Evolutionary conservation across 1,139 yeast genomes (phyloP), one percentile per base, ranked within the genome.

Genomic region (Zhuliangozyma parablackwelliae): DNA sequence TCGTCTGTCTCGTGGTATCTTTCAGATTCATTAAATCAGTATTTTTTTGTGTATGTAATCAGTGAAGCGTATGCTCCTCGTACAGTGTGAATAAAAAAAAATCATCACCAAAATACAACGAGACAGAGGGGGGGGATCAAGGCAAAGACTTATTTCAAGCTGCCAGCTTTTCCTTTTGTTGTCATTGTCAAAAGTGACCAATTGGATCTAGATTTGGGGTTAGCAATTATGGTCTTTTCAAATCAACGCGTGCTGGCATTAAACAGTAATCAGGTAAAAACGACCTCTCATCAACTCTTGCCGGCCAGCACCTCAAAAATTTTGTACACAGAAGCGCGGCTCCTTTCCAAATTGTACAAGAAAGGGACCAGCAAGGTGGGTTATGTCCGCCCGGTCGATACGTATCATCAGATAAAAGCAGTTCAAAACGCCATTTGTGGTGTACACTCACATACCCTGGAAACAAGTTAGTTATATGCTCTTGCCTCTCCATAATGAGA

Each of bases 321-420:
- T 61, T 69, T 79, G 86, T 80, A 80, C 87, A 80, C 86, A 62
- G 75, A 70, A 60, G 57, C 60, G 75, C 79, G 75, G 56, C 80
- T 79, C 80, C 83, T 75, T 61, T 60, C 57, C 32, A 53, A 44
- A 57, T 64, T 64, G 71, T 65, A 64, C 72, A 66, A 65, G 51
- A 56, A 54, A 65, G 79, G 73, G 80, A 65, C 61, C 61, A 53
- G 47, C 55, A 59, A 42, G 40, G 60, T 61, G 65, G 57, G 57
- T 59, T 80, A 79, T 79, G 87, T 79, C 87, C 87, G 87, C 87
- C 87, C 85, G 85, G 86, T 80, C 85, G 80, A 72, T 64, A 61
- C 53, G 60, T 72, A 60, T 78, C 82, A 70, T 78, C 82, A 75
- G 67, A 38, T 56, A 53, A 53, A 46, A 45, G 12, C 6, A 75